Percentiles rank a stretch among this genome's conserved stretches.
Evolutionary conservation across 768 basidiomycete genomes (phyloP).

Genomic region (Cyclocybe aegerita): DNA sequence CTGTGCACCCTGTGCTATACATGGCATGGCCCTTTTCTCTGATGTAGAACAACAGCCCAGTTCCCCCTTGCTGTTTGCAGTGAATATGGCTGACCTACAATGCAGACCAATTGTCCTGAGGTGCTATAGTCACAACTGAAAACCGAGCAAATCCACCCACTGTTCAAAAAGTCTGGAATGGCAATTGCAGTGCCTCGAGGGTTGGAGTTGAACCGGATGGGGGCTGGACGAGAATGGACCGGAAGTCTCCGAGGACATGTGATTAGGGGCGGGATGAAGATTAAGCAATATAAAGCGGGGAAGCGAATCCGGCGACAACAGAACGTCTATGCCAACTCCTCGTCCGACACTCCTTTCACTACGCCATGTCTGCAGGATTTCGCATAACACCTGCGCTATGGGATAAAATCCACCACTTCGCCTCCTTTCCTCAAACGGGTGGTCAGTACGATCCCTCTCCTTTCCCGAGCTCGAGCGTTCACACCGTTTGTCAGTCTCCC

Average conservation of each 20-base stretch:
- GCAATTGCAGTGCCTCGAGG: too few relatives aligned
- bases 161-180: too few relatives aligned
- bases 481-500: conserved; percentile 59
- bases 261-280: conserved; percentile 1
- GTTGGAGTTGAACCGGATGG: background rate
- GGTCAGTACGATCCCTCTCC: conserved; percentile 43
- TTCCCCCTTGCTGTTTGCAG: too few relatives aligned
- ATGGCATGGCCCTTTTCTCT: too few relatives aligned
- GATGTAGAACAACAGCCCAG: too few relatives aligned
- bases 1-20: too few relatives aligned
- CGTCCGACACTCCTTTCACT: conserved; percentile 1
- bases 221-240: background rate
- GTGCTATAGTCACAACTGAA: too few relatives aligned
- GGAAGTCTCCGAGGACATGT: conserved; percentile 9
- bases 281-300: background rate
- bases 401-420: conserved; percentile 91
- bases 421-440: conserved; percentile 90
- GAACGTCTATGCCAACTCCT: background rate
- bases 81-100: too few relatives aligned
- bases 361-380: conserved; percentile 56
- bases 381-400: conserved; percentile 77
- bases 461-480: conserved; percentile 48
- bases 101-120: too few relatives aligned
- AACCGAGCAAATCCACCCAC: too few relatives aligned
- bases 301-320: background rate